These are phyloP conservation scores for Sambucus nigra DNA, from an alignment of 129 eudicot genomes.

Conservation along the genomic window DNA sequence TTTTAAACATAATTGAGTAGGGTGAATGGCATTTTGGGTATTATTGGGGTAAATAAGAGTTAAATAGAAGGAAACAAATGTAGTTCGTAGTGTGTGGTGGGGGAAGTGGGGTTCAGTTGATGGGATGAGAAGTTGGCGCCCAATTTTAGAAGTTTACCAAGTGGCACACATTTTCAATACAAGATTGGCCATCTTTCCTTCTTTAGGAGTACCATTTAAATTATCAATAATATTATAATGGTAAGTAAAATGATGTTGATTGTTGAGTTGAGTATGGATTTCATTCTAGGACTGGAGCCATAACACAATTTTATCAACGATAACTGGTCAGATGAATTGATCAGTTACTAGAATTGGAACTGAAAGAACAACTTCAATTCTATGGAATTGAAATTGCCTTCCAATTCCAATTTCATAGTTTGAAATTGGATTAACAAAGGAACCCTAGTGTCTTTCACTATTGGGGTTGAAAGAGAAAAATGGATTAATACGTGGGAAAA, in stretches of 20 bases:
- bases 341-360: neutral
- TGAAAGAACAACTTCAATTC: neutral
- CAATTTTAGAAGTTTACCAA: constrained; percentile 17
- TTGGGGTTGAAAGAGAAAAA: too few relatives aligned
- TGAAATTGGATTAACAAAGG: too few relatives aligned
- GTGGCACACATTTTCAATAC: constrained; percentile 33
- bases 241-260: neutral
- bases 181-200: constrained; percentile 25
- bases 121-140: constrained; percentile 20
- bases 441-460: too few relatives aligned
- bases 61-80: constrained; percentile 20
- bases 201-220: neutral
- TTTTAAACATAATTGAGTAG: constrained; percentile 7
- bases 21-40: constrained; percentile 17
- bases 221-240: neutral
- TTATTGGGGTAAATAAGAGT: constrained; percentile 8
- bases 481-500: too few relatives aligned
- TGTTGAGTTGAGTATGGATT: neutral
- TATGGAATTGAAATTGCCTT: too few relatives aligned
- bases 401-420: neutral
- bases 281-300: neutral
- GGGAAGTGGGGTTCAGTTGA: constrained; percentile 12
- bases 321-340: neutral
- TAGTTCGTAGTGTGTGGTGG: constrained; percentile 39
- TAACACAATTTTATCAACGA: neutral